Percentiles rank a stretch among this genome's conserved stretches.
Conservation (phyloP, 2,329 filamentous ascomycete genomes). For the Aspergillus eucalypticola region DNA sequence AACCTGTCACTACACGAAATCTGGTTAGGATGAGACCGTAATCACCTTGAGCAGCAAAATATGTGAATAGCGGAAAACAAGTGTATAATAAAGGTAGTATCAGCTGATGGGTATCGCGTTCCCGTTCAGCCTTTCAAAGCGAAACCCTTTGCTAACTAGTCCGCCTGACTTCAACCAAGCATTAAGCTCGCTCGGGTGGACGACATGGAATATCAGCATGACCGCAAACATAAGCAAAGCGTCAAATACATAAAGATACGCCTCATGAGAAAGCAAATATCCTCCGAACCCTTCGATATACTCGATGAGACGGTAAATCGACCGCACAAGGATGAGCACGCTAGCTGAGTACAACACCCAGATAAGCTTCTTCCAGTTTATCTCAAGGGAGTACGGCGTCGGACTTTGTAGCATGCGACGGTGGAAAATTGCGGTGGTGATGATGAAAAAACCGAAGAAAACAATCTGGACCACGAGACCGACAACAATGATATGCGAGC, state of each 20-base stretch:
- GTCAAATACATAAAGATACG: neutral
- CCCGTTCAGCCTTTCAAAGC: neutral
- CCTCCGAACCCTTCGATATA: conserved; percentile 3
- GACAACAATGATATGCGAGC: conserved; percentile 1
- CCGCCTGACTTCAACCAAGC: conserved; percentile 1
- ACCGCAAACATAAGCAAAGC: conserved; percentile 2
- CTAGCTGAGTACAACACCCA: neutral
- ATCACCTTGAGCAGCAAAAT: too few relatives aligned
- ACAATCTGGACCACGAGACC: conserved; percentile 2
- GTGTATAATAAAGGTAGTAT: neutral
- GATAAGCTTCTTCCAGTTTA: conserved; percentile 1
- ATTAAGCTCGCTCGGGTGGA: conserved; percentile 6
- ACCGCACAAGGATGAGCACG: conserved; percentile 4
- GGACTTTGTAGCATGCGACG: neutral
- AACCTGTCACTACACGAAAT: too few relatives aligned
- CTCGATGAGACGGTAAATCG: conserved; percentile 2
- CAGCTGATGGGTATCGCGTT: neutral
- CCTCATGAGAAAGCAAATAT: conserved; percentile 3
- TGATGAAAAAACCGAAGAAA: conserved; percentile 7
- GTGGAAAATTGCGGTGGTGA: conserved; percentile 4
- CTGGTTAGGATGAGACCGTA: too few relatives aligned
- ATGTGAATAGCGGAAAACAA: too few relatives aligned
- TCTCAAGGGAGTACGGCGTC: neutral
- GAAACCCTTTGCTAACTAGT: neutral
- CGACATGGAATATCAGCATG: conserved; percentile 1